A percentile compares a stretch with the other conserved stretches of the same genome.
phyloP scores from a whole-genome alignment of 2,329 filamentous ascomycete genomes.

The Sclerotiophoma versabilis region DNA sequence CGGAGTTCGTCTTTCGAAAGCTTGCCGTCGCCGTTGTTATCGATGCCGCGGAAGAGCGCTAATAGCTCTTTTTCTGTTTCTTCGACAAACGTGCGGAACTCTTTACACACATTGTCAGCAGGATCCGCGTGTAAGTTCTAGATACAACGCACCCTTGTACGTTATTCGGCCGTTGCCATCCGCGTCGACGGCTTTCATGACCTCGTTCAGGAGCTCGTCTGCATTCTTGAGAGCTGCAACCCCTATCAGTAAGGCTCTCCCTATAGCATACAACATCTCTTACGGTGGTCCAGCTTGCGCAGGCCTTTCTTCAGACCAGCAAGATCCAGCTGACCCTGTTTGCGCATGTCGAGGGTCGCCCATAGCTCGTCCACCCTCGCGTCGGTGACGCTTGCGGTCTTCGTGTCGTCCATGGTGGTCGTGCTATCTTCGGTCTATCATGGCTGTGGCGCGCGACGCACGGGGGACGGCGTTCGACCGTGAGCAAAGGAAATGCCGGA shows the following conservation, averaged over 20 bases:
- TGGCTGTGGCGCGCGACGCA: slow-evolving; percentile 43
- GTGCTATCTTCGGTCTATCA: slow-evolving; percentile 50
- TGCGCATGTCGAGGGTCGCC: slow-evolving; percentile 78
- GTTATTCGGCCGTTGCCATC: slow-evolving; percentile 90
- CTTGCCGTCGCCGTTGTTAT: slow-evolving; percentile 82
- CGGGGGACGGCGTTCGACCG: slow-evolving; percentile 29
- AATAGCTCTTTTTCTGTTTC: slow-evolving; percentile 85
- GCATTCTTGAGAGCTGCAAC: slow-evolving; percentile 83
- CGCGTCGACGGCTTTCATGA: slow-evolving; percentile 83
- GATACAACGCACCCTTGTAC: slow-evolving; percentile 71
- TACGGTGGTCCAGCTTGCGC: slow-evolving; percentile 90
- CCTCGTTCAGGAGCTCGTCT: slow-evolving; percentile 79
- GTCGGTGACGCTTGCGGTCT: slow-evolving; percentile 80
- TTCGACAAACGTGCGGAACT: slow-evolving; percentile 89
- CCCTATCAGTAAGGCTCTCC: slow-evolving; percentile 27
- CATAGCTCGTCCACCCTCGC: slow-evolving; percentile 84
- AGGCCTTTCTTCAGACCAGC: slow-evolving; percentile 85
- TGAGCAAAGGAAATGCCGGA: slow-evolving; percentile 26
- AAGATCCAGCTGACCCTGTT: slow-evolving; percentile 81
- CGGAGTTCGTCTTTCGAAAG: slow-evolving; percentile 87
- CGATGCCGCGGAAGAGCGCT: slow-evolving; percentile 83
- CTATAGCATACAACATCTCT: slow-evolving; percentile 38
- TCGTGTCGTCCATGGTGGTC: slow-evolving; percentile 72
- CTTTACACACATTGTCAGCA: slow-evolving; percentile 56
- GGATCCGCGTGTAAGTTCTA: background rate